Percentiles rank a stretch among this genome's conserved stretches.
These are phyloP conservation scores for Neofusicoccum laricinum DNA, from an alignment of 2,329 filamentous ascomycete species.

Conservation along the genomic window DNA sequence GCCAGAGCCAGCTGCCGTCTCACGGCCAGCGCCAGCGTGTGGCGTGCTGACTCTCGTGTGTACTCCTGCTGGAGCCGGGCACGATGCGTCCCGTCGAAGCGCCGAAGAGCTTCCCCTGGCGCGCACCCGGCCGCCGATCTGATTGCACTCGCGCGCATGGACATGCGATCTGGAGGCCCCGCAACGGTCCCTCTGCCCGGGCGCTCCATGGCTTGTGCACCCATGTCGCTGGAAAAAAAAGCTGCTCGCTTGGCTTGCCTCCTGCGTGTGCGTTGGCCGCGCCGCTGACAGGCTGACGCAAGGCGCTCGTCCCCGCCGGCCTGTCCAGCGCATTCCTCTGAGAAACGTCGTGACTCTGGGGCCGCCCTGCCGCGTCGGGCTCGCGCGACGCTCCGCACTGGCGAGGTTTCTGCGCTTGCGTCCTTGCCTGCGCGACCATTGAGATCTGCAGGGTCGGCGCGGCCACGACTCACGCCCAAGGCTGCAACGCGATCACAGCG, in stretches of 20 bases:
- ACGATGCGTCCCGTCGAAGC: conserved; percentile 8
- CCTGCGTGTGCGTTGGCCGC: conserved; percentile 6
- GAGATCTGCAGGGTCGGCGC: conserved; percentile 12
- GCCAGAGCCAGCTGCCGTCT: neutral
- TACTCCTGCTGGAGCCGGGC: conserved; percentile 2
- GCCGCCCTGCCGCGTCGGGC: neutral
- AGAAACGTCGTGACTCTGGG: neutral
- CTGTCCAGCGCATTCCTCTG: neutral
- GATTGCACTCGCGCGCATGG: neutral
- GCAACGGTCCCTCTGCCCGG: conserved; percentile 6
- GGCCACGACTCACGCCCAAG: neutral
- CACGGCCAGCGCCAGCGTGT: neutral
- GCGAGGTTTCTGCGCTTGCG: neutral
- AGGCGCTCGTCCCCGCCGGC: conserved; percentile 1
- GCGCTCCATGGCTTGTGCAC: neutral
- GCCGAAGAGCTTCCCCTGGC: conserved; percentile 8
- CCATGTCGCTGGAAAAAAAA: neutral
- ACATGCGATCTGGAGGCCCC: conserved; percentile 12
- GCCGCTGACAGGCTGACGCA: conserved; percentile 15
- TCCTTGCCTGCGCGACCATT: neutral
- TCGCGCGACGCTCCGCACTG: conserved; percentile 6
- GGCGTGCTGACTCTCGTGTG: conserved; percentile 14
- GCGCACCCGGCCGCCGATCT: conserved; percentile 5
- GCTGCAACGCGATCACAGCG: neutral
- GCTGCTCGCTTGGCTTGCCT: conserved; percentile 13